A percentile compares a stretch with the other conserved stretches of the same genome.
Conservation (phyloP, 441 rosid genomes). For the Pelargonium cotyledonis region DNA sequence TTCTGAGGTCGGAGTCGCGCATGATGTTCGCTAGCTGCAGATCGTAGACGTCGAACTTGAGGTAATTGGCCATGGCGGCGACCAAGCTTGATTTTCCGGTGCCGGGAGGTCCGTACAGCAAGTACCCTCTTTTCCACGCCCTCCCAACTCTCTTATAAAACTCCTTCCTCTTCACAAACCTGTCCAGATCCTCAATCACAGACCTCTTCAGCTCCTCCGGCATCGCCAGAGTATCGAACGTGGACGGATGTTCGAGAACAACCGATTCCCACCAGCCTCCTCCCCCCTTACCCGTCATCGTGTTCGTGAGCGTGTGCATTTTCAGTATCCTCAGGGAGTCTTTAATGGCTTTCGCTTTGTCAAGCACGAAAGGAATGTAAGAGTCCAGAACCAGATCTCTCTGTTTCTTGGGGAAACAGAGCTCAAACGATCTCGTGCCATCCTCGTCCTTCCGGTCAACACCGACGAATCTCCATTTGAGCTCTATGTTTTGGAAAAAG, state of each 20-base stretch:
- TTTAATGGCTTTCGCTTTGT: background rate
- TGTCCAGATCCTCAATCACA: slow-evolving; percentile 27
- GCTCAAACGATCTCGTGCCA: background rate
- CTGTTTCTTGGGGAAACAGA: background rate
- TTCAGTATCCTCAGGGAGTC: background rate
- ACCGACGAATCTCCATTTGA: background rate
- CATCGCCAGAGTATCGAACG: background rate
- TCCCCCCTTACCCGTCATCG: background rate
- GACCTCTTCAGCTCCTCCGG: background rate
- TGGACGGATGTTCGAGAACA: background rate
- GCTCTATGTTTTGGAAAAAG: background rate
- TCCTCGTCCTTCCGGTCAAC: background rate
- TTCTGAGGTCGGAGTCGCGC: slow-evolving; percentile 25
- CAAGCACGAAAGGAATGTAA: background rate
- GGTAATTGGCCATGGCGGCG: slow-evolving; percentile 46
- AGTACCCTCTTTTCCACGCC: slow-evolving; percentile 42
- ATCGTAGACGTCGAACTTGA: slow-evolving; percentile 34
- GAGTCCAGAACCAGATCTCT: background rate
- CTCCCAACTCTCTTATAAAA: slow-evolving; percentile 33
- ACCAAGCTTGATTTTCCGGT: slow-evolving; percentile 45
- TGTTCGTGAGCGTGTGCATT: background rate
- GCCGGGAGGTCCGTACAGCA: slow-evolving; percentile 41
- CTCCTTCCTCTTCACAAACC: slow-evolving; percentile 28
- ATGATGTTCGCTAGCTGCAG: slow-evolving; percentile 27
- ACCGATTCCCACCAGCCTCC: background rate